A percentile compares a stretch with the other conserved stretches of the same genome.
These are phyloP conservation scores for Heterococcus sp. DNA, from an alignment of 108 stramenopile genomes.

Conservation along the genomic window DNA sequence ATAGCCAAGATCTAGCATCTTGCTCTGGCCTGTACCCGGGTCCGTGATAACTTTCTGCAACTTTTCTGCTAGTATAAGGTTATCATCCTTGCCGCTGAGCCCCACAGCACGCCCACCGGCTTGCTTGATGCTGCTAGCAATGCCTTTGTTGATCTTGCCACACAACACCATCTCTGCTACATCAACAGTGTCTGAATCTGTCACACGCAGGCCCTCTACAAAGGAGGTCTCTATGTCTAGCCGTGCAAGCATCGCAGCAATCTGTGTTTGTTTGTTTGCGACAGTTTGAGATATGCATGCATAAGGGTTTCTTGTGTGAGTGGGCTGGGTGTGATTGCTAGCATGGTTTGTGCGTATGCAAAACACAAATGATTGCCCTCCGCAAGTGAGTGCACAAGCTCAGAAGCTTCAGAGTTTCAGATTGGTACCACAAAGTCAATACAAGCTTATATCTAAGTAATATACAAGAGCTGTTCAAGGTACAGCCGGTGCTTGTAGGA, in stretches of 20 bases:
- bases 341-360: no score
- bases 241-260: slow-evolving; percentile 29
- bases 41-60: slow-evolving; percentile 63
- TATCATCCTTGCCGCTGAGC: slow-evolving; percentile 81
- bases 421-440: neutral
- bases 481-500: neutral
- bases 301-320: no score
- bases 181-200: slow-evolving; percentile 67
- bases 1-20: slow-evolving; percentile 29
- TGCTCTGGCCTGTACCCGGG: slow-evolving; percentile 16
- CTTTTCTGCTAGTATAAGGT: slow-evolving; percentile 43
- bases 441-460: neutral
- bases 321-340: no score
- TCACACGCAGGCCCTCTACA: slow-evolving; percentile 33
- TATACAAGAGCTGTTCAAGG: neutral
- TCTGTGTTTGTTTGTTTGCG: no score
- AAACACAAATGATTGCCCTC: no score
- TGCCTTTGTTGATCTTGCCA: slow-evolving; percentile 86
- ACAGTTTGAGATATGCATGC: no score
- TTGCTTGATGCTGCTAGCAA: slow-evolving; percentile 69
- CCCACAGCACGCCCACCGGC: slow-evolving; percentile 80
- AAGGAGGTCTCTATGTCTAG: slow-evolving; percentile 27
- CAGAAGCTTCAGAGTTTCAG: neutral
- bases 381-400: no score
- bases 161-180: slow-evolving; percentile 94